These are phyloP conservation scores for Dissophora ornata DNA, from an alignment of 192 early-diverging fungal genomes.

Conservation along the genomic window DNA sequence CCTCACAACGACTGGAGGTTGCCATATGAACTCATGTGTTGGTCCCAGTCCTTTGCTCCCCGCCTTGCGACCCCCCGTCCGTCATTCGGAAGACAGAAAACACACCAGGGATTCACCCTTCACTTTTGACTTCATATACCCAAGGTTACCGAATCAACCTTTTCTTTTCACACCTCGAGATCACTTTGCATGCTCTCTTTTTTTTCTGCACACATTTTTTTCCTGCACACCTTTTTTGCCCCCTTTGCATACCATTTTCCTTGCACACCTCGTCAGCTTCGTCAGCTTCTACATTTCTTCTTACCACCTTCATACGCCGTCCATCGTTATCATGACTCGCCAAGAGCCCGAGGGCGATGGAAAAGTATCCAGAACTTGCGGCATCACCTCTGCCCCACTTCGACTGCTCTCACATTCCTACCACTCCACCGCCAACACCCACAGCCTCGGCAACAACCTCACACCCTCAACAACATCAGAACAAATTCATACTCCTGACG, in stretches of 20 bases:
- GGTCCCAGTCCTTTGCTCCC: constrained; percentile 5
- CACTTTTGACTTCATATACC: background rate
- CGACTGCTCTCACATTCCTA: constrained; percentile 49
- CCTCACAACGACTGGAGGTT: constrained; percentile 41
- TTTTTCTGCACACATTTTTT: background rate
- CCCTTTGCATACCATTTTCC: background rate
- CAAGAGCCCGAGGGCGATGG: constrained; percentile 40
- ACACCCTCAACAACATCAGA: background rate
- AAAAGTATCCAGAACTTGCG: constrained; percentile 37
- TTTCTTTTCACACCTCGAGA: background rate
- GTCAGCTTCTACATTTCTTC: background rate
- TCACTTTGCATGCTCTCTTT: background rate
- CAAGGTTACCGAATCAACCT: too few relatives aligned
- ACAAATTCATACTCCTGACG: background rate
- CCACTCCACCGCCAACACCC: constrained; percentile 51
- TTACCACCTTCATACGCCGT: too few relatives aligned
- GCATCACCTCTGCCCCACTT: constrained; percentile 43
- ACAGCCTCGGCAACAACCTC: constrained; percentile 4
- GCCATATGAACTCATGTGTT: constrained; percentile 35
- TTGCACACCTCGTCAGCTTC: background rate
- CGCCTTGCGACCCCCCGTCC: background rate
- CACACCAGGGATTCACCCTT: background rate
- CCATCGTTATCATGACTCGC: constrained; percentile 34
- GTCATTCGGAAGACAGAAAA: background rate
- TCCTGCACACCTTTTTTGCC: background rate